phyloP scores from a whole-genome alignment of 192 early-diverging fungal genomes.

The Mortierella claussenii region DNA sequence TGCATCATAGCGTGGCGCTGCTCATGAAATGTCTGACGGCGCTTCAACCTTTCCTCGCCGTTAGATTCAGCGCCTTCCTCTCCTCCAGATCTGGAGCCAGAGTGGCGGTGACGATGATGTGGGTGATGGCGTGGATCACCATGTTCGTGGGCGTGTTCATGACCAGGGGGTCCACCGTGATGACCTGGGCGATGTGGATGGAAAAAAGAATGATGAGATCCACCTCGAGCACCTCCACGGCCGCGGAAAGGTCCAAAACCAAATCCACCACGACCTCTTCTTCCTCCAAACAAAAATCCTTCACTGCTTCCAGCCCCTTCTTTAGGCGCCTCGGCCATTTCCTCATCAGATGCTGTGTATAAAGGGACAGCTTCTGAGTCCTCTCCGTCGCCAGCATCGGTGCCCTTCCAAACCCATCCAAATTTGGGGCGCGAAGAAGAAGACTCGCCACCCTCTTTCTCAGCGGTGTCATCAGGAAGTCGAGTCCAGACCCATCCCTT shows the following conservation, averaged over 20 bases:
- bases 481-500: conserved; percentile 38
- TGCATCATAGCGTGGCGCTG: conserved; percentile 25
- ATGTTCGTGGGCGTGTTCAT: neutral
- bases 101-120: conserved; percentile 25
- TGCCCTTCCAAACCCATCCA: conserved; percentile 50
- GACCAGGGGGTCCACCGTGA: conserved; percentile 7
- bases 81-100: conserved; percentile 28
- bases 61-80: conserved; percentile 2
- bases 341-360: conserved; percentile 40
- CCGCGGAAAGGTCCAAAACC: conserved; percentile 32
- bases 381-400: conserved; percentile 4
- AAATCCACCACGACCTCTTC: neutral
- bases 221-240: conserved; percentile 3
- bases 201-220: conserved; percentile 15
- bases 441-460: neutral
- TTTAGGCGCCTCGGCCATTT: conserved; percentile 28
- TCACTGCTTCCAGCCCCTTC: neutral
- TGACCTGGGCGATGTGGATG: conserved; percentile 12
- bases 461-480: no score
- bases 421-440: conserved; percentile 31
- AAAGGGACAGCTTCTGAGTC: conserved; percentile 19
- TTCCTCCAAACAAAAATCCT: conserved; percentile 13
- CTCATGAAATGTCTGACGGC: conserved; percentile 45
- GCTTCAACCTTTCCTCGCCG: conserved; percentile 30
- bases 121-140: conserved; percentile 13